Evolutionary conservation across 768 basidiomycete genomes (phyloP).

Genomic region (Scleroderma bovista): DNA sequence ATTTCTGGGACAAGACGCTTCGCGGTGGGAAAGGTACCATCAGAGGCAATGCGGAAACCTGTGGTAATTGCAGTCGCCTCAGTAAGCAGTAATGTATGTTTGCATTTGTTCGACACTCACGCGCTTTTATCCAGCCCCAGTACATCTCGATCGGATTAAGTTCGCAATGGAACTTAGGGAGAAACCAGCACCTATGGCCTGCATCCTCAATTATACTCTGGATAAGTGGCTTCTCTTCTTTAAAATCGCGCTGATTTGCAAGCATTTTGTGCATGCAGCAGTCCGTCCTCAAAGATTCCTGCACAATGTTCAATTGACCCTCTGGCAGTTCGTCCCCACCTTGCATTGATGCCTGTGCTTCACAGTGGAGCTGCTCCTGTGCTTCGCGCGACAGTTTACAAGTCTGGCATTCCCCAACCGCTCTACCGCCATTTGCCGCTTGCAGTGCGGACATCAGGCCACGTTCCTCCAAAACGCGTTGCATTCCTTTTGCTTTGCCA

Average conservation of each 20-base stretch:
- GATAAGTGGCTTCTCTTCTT: constrained; percentile 15
- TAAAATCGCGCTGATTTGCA: constrained; percentile 14
- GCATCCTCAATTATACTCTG: constrained; percentile 16
- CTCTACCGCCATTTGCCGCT: not conserved
- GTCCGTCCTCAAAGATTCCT: not conserved
- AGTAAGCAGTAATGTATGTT: too few species aligned
- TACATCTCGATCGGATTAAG: constrained; percentile 8
- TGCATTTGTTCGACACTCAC: constrained; percentile 3
- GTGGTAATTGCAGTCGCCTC: too few species aligned
- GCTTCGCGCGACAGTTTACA: not conserved
- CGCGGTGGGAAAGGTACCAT: constrained; percentile 20
- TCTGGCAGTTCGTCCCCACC: not conserved
- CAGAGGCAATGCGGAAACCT: constrained; percentile 17
- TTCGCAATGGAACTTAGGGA: constrained; percentile 14
- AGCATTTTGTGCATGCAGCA: constrained; percentile 21
- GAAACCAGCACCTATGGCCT: constrained; percentile 11
- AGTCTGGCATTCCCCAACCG: not conserved
- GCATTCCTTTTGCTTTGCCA: not conserved
- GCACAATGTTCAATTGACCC: not conserved
- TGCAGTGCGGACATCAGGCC: not conserved
- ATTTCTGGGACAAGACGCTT: constrained; percentile 19
- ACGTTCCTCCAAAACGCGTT: not conserved
- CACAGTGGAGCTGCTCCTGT: not conserved
- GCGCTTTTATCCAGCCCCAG: constrained; percentile 5
- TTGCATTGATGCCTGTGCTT: not conserved